Conservation (phyloP, 306 rosid species). For the Medicago ruthenica region DNA sequence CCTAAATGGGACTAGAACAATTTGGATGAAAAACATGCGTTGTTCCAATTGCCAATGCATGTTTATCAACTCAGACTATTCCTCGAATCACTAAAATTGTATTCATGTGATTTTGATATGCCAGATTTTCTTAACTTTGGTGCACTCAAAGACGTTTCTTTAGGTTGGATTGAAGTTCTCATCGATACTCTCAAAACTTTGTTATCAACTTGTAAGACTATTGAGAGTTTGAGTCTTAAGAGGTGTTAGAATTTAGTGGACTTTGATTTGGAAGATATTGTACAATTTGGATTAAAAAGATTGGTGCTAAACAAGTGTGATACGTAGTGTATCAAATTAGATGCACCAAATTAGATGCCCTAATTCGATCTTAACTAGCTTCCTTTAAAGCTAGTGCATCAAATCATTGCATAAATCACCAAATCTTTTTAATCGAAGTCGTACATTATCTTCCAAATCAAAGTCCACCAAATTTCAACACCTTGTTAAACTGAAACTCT, state of each 20-base stretch:
- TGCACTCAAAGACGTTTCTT: conserved; percentile 41
- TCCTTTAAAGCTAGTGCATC: no score
- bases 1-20: not conserved
- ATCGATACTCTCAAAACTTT: not conserved
- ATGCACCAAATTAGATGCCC: not conserved
- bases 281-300: not conserved
- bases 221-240: conserved; percentile 41
- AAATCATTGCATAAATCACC: not conserved
- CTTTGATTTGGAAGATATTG: not conserved
- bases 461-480: conserved; percentile 33
- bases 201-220: not conserved
- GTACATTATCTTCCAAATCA: not conserved
- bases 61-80: not conserved
- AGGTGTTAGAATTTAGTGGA: conserved; percentile 25
- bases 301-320: no score
- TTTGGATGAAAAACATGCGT: not conserved
- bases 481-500: conserved; percentile 28
- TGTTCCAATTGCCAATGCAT: not conserved
- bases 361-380: no score
- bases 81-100: conserved; percentile 31
- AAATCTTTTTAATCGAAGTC: conserved; percentile 15
- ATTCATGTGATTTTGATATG: conserved; percentile 25
- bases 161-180: conserved; percentile 3
- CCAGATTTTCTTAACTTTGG: not conserved
- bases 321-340: conserved; percentile 17